Base-by-base conservation (phyloP, 805 yeast genomes). In the Metschnikowia gruessii region DNA sequence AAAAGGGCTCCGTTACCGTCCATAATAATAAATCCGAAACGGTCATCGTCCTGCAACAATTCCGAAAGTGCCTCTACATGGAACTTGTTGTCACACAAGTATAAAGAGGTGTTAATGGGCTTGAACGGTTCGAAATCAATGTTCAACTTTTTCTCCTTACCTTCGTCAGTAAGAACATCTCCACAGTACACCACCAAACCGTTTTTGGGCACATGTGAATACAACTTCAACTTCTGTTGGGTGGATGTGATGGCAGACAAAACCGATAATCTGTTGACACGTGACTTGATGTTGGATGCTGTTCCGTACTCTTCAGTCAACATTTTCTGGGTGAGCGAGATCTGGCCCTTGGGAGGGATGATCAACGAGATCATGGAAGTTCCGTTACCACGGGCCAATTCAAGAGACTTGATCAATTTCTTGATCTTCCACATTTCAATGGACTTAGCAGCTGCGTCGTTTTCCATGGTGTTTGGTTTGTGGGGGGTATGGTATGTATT, bases 381-480 rank as follows among this genome's bases (percentile, higher is more conserved):
- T 70, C 99, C 99, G 67, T 92, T 94, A 69, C 99, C 99, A 69
- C 97, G 82, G 44, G 98, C 98, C 60, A 73, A 74, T 66, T 94
- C 94, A 58, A 94, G 79, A 50, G 85, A 81, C 70, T 87, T 87
- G 78, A 91, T 74, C 69, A 89, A 79, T 74, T 94, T 94, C 78
- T 91, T 92, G 78, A 94, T 83, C 82, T 94, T 94, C 99, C 99
- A 94, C 76, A 94, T 91, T 76, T 94, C 96, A 66, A 94, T 92
- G 75, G 91, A 92, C 75, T 87, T 90, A 66, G 94, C 99, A 2
- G 69, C 69, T 56, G 89, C 96, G 51, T 51, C 58, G 38, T 47
- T 44, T 37, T 54, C 58, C 51, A 52, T 52, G 33, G 43, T 48
- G 42, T 19, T 34, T 24, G n/a, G 24, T 21, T 7, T 21, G 7